phyloP scores from a whole-genome alignment of 2,329 filamentous ascomycete genomes.

The Paecilomyces sp. region DNA sequence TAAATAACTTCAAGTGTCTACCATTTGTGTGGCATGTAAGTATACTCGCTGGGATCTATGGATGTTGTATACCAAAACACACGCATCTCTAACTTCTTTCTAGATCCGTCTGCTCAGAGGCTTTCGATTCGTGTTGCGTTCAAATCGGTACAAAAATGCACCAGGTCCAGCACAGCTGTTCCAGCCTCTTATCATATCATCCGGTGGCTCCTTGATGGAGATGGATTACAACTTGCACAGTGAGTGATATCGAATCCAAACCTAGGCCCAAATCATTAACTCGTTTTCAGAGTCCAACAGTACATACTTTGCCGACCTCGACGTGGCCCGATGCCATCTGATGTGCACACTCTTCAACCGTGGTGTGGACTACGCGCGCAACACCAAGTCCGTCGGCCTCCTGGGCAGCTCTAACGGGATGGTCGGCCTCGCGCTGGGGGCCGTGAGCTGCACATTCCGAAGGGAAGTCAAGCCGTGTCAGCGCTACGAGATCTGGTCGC shows the following conservation, averaged over 20 bases:
- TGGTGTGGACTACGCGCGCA: constrained; percentile 9
- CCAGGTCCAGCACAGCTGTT: constrained; percentile 7
- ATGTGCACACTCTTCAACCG: constrained; percentile 24
- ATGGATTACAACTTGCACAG: constrained; percentile 13
- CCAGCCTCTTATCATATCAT: constrained; percentile 8
- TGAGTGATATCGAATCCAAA: background rate
- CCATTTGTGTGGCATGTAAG: constrained; percentile 10
- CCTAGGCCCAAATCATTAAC: background rate
- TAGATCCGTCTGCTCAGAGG: constrained; percentile 9
- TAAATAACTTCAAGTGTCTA: constrained; percentile 8
- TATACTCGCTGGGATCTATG: background rate
- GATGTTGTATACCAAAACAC: background rate
- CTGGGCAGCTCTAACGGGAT: constrained; percentile 6
- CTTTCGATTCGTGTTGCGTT: constrained; percentile 8
- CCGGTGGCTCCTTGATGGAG: constrained; percentile 7
- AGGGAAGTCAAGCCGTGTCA: constrained; percentile 16
- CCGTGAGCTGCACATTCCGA: constrained; percentile 13
- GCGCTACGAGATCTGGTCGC: constrained; percentile 16
- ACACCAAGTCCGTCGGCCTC: constrained; percentile 6
- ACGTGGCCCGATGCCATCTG: constrained; percentile 45
- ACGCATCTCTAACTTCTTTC: constrained; percentile 2
- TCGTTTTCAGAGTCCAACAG: constrained; percentile 37
- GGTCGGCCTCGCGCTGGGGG: constrained; percentile 12
- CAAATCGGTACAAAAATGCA: constrained; percentile 5
- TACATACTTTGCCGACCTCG: constrained; percentile 51